phyloP scores from a whole-genome alignment of 371 early-diverging fungal species.

The Syncephalastrum contaminatum region DNA sequence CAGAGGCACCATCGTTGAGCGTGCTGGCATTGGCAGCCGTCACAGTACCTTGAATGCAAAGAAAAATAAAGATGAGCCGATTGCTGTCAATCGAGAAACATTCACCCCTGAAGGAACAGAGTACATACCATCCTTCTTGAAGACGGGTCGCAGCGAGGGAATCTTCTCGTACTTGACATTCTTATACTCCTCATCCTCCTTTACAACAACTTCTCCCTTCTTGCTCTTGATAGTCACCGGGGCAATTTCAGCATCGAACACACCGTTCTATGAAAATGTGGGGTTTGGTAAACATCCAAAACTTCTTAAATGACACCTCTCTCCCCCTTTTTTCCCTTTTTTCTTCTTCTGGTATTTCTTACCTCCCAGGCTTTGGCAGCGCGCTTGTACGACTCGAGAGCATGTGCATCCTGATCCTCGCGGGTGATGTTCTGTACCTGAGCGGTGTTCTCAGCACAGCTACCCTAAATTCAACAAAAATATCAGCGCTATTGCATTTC shows the following conservation, averaged over 20 bases:
- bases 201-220: constrained; percentile 68
- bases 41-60: constrained; percentile 68
- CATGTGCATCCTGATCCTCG: constrained; percentile 89
- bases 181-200: constrained; percentile 87
- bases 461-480: constrained; percentile 69
- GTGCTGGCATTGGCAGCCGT: constrained; percentile 96
- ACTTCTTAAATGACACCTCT: neutral
- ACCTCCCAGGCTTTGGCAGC: constrained; percentile 83
- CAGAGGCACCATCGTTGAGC: constrained; percentile 96
- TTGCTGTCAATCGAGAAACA: neutral
- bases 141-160: constrained; percentile 52
- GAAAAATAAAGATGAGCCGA: neutral
- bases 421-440: constrained; percentile 79
- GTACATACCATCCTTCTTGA: constrained; percentile 56
- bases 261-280: constrained; percentile 40
- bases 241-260: constrained; percentile 81
- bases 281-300: neutral
- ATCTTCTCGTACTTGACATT: constrained; percentile 75
- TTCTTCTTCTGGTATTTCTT: neutral
- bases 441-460: constrained; percentile 92
- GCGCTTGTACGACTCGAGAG: constrained; percentile 81
- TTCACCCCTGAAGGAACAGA: neutral
- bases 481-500: neutral
- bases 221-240: constrained; percentile 81
- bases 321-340: neutral